Conservation (phyloP, 176 grass and related monocot genomes). For the Chloris gayana region DNA sequence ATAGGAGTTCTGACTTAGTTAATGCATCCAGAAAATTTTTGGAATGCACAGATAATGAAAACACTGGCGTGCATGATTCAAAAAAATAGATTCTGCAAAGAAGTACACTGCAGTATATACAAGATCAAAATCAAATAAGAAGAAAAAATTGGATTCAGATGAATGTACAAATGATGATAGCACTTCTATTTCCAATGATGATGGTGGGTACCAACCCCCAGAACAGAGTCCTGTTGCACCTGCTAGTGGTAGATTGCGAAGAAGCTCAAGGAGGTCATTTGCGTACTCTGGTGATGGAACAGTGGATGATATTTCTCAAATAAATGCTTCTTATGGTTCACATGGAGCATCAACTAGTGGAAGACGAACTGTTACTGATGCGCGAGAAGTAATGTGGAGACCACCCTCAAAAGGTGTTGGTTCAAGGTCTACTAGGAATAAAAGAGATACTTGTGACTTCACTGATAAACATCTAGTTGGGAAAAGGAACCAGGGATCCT, state of each 20-base stretch:
- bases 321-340: conserved; percentile 57
- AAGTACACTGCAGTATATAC: conserved; percentile 66
- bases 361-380: conserved; percentile 49
- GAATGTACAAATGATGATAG: conserved; percentile 60
- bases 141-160: conserved; percentile 60
- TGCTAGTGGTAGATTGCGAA: conserved; percentile 53
- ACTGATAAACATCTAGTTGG: conserved; percentile 53
- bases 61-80: conserved; percentile 37
- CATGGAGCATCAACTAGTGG: conserved; percentile 78
- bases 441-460: conserved; percentile 63
- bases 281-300: conserved; percentile 37
- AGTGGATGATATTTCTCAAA: conserved; percentile 41
- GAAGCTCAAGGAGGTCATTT: conserved; percentile 51
- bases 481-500: conserved; percentile 49
- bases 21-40: conserved; percentile 40
- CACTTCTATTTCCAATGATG: conserved; percentile 66
- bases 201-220: conserved; percentile 57
- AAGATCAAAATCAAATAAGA: conserved; percentile 67
- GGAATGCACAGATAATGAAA: conserved; percentile 42
- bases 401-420: conserved; percentile 62
- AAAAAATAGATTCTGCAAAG: conserved; percentile 55
- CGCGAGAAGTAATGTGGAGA: conserved; percentile 50
- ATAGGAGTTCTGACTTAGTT: conserved; percentile 28
- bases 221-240: conserved; percentile 51
- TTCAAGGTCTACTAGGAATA: conserved; percentile 85